Conservation (phyloP, 768 basidiomycete species). For the Podaxis pistillaris region DNA sequence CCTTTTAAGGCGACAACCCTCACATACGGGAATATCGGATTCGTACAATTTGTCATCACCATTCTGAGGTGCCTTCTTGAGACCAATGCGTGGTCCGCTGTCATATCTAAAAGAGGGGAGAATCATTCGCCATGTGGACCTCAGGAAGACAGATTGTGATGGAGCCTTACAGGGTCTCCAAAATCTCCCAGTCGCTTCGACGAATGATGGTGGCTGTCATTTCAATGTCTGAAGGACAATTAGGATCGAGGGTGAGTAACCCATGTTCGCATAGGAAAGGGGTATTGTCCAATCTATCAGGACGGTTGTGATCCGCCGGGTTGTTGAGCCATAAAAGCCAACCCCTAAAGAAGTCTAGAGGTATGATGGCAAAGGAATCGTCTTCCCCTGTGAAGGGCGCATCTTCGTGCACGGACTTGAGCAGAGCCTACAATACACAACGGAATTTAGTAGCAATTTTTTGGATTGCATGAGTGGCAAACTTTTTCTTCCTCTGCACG, state of each 20-base stretch:
- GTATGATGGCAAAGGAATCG: slow-evolving; percentile 52
- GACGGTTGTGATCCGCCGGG: slow-evolving; percentile 54
- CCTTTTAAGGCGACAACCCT: slow-evolving; percentile 61
- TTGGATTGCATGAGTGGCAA: background rate
- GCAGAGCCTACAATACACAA: slow-evolving; percentile 45
- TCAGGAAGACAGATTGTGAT: slow-evolving; percentile 5
- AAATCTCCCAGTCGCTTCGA: slow-evolving; percentile 60
- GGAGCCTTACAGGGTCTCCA: slow-evolving; percentile 53
- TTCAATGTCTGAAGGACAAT: slow-evolving; percentile 56
- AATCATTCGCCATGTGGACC: slow-evolving; percentile 14
- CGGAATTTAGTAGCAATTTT: background rate
- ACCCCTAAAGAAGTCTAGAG: slow-evolving; percentile 56
- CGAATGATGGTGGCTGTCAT: slow-evolving; percentile 54
- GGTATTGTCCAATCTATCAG: slow-evolving; percentile 60
- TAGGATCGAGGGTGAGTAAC: slow-evolving; percentile 65
- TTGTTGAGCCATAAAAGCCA: slow-evolving; percentile 73
- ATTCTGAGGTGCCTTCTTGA: slow-evolving; percentile 26
- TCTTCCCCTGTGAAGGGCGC: slow-evolving; percentile 41
- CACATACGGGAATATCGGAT: slow-evolving; percentile 55
- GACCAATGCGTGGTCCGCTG: slow-evolving; percentile 49
- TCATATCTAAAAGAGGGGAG: slow-evolving; percentile 45
- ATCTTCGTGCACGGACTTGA: slow-evolving; percentile 63
- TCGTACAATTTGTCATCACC: slow-evolving; percentile 33
- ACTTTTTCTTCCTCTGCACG: slow-evolving; percentile 83
- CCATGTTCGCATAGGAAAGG: slow-evolving; percentile 68